Conservation (phyloP, 257 asterid species). For the Orobanche coerulescens region DNA sequence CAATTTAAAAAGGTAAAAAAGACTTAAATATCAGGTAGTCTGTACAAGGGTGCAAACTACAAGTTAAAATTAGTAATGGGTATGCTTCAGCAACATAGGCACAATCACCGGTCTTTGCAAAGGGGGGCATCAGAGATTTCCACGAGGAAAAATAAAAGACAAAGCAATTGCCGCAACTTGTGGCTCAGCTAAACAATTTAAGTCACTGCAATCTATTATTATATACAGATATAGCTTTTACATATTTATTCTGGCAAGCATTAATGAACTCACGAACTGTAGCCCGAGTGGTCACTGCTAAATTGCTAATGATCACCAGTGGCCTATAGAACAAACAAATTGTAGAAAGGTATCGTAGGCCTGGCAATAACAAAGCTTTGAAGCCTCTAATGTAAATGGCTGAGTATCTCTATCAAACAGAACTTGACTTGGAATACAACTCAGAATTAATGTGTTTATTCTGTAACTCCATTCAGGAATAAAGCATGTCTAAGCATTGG, state of each 20-base stretch:
- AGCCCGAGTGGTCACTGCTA: slow-evolving; percentile 8
- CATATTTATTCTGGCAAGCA: too few species aligned
- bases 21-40: background rate
- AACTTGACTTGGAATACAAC: slow-evolving; percentile 12
- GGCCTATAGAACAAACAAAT: background rate
- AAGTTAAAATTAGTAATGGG: background rate
- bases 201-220: background rate
- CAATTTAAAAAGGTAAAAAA: slow-evolving; percentile 4
- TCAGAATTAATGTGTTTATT: background rate
- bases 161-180: background rate
- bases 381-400: slow-evolving; percentile 5
- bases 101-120: background rate
- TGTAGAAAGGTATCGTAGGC: background rate
- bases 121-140: background rate
- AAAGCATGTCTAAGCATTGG: background rate
- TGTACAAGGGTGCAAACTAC: background rate
- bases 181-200: background rate
- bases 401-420: background rate
- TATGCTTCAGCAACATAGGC: background rate
- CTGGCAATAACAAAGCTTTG: background rate
- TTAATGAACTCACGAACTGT: slow-evolving; percentile 6
- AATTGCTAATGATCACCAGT: background rate
- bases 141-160: background rate
- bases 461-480: background rate
- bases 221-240: background rate